A percentile compares a stretch with the other conserved stretches of the same genome.
These are phyloP conservation scores for Backusella parvicylindrica DNA, from an alignment of 192 early-diverging fungal species.

Conservation along the genomic window DNA sequence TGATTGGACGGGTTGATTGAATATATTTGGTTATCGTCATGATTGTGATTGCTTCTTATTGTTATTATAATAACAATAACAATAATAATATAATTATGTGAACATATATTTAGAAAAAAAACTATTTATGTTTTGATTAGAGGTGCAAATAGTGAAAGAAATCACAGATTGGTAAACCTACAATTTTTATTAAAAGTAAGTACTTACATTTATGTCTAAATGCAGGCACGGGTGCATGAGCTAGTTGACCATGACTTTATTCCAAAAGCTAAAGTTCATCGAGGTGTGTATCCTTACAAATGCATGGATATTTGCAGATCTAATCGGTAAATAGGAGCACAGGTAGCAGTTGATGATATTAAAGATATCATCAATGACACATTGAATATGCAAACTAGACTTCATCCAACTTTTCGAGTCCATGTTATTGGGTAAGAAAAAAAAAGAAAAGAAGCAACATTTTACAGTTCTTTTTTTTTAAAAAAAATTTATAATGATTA, in stretches of 20 bases:
- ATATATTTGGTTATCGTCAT: no score
- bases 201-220: neutral
- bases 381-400: neutral
- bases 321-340: neutral
- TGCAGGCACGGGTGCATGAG: neutral
- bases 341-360: neutral
- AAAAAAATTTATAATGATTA: neutral
- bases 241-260: neutral
- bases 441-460: neutral
- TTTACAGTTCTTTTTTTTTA: neutral
- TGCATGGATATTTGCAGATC: neutral
- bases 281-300: neutral
- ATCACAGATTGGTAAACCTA: neutral
- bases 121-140: neutral
- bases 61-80: no score
- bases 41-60: no score
- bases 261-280: neutral
- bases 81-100: no score
- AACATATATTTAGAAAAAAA: neutral
- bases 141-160: neutral
- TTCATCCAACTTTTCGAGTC: neutral
- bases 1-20: neutral
- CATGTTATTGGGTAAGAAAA: conserved; percentile 5
- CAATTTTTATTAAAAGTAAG: neutral
- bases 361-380: neutral